These are phyloP conservation scores for Fonsecaea monophora DNA, from an alignment of 2,329 filamentous ascomycete species.

Conservation along the genomic window DNA sequence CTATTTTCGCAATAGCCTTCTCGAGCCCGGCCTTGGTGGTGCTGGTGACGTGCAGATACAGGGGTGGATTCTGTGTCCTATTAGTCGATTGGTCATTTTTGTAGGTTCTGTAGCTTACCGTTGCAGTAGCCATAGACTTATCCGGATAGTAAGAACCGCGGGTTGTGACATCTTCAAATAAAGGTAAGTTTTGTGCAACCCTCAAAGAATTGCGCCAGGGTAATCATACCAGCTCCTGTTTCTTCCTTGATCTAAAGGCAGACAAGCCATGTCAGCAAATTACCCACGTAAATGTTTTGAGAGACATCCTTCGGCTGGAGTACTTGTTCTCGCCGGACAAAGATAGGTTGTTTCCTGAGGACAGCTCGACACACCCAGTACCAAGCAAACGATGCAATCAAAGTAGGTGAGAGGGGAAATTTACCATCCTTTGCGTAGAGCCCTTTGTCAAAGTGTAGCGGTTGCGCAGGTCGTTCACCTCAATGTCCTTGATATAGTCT, in stretches of 20 bases:
- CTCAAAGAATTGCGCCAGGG: slow-evolving; percentile 55
- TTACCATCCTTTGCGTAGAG: slow-evolving; percentile 99
- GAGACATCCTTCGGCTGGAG: background rate
- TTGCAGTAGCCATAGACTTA: slow-evolving; percentile 93
- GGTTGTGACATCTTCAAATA: slow-evolving; percentile 94
- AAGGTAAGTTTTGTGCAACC: slow-evolving; percentile 65
- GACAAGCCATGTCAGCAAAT: slow-evolving; percentile 83
- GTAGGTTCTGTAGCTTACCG: slow-evolving; percentile 66
- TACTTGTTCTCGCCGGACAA: background rate
- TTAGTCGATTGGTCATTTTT: slow-evolving; percentile 8
- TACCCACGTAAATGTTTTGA: background rate
- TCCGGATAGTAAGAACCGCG: slow-evolving; percentile 96
- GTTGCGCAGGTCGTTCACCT: slow-evolving; percentile 97
- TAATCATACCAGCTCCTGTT: slow-evolving; percentile 97
- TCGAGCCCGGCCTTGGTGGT: slow-evolving; percentile 91
- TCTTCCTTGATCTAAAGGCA: slow-evolving; percentile 99
- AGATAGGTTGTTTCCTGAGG: background rate
- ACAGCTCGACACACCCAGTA: background rate
- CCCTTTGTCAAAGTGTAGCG: slow-evolving; percentile 97
- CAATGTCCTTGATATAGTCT: slow-evolving; percentile 98
- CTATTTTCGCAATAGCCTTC: slow-evolving; percentile 82
- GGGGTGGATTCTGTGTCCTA: slow-evolving; percentile 78
- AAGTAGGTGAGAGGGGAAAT: slow-evolving; percentile 57
- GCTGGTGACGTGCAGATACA: slow-evolving; percentile 95
- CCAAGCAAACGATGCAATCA: background rate